Conservation (phyloP, 2,329 filamentous ascomycete species). For the Venturia carpophila region DNA sequence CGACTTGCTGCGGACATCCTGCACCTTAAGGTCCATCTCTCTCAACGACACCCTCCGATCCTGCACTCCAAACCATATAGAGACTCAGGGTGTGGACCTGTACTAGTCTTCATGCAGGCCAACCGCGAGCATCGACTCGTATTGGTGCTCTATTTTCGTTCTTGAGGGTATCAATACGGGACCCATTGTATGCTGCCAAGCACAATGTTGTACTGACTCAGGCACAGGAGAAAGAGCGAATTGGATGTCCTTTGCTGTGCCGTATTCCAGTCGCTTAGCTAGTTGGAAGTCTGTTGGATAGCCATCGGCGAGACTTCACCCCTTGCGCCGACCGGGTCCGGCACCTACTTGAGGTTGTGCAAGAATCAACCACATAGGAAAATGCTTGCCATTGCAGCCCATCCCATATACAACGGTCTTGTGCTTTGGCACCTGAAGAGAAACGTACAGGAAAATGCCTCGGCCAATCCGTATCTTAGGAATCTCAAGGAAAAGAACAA, state of each 20-base stretch:
- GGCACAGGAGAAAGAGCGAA: neutral
- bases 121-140: neutral
- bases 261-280: neutral
- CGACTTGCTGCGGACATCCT: neutral
- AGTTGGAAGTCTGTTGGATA: neutral
- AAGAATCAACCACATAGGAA: neutral
- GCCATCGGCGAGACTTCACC: neutral
- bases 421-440: neutral
- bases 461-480: neutral
- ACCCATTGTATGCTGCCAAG: no score
- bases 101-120: neutral
- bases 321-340: neutral
- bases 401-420: neutral
- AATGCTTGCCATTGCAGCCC: neutral
- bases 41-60: neutral
- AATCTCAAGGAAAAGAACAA: no score
- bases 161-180: neutral
- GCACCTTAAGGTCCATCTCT: neutral
- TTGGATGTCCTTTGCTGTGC: neutral
- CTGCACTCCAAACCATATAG: neutral
- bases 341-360: neutral
- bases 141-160: neutral
- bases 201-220: neutral
- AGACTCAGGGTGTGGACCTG: no score
- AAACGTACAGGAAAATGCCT: neutral